Evolutionary conservation across 2,329 filamentous ascomycete species (phyloP).

Genomic region (Dissoconium aciculare): DNA sequence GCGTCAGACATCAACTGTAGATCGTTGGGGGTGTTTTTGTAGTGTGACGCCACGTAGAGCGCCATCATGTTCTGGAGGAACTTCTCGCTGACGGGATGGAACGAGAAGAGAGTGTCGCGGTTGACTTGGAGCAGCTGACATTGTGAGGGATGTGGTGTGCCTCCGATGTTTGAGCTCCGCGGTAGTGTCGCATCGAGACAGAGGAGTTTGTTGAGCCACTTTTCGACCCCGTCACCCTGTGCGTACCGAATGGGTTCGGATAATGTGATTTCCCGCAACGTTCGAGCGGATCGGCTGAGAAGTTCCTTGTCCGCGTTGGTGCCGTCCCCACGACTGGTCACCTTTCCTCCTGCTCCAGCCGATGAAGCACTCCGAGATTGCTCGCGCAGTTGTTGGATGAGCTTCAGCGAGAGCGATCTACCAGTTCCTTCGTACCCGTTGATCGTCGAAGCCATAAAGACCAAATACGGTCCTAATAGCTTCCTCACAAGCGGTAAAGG

Average conservation of each 20-base stretch:
- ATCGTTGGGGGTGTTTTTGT: conserved; percentile 96
- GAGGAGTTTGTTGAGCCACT: conserved; percentile 87
- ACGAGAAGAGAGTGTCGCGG: conserved; percentile 93
- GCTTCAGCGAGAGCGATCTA: conserved; percentile 81
- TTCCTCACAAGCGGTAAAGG: conserved; percentile 84
- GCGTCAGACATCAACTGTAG: conserved; percentile 98
- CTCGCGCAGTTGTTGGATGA: conserved; percentile 92
- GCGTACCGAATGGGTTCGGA: conserved; percentile 91
- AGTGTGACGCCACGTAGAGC: conserved; percentile 89
- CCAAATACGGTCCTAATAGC: conserved; percentile 88
- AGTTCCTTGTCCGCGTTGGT: conserved; percentile 49
- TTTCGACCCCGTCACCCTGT: conserved; percentile 78
- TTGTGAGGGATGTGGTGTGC: conserved; percentile 77
- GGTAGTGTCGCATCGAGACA: conserved; percentile 88
- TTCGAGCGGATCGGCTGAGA: conserved; percentile 50
- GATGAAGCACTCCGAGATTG: conserved; percentile 59
- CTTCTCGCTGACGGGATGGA: conserved; percentile 90
- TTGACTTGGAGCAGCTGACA: conserved; percentile 92
- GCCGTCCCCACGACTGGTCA: conserved; percentile 67
- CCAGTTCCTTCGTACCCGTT: conserved; percentile 98
- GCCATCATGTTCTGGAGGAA: conserved; percentile 98
- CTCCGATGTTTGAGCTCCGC: conserved; percentile 57
- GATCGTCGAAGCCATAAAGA: conserved; percentile 99
- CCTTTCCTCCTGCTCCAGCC: conserved; percentile 42
- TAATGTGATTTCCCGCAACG: conserved; percentile 80